Evolutionary conservation across 225 moss, liverwort and hornwort species (phyloP).

Genomic region (Bryum argenteum): DNA sequence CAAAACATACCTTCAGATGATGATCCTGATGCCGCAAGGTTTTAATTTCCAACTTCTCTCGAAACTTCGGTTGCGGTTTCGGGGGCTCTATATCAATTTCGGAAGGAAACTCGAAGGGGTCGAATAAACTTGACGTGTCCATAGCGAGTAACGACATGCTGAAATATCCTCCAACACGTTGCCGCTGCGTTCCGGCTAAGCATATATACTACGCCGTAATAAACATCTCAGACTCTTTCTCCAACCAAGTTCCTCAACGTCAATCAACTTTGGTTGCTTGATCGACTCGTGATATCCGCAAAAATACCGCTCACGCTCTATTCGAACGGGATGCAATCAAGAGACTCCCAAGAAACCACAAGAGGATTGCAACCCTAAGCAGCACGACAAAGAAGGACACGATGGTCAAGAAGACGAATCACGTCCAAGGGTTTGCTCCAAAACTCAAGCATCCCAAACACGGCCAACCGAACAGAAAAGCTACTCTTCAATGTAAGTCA

Average conservation of each 20-base stretch:
- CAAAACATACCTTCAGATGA: slow-evolving; percentile 47
- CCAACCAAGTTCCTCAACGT: background rate
- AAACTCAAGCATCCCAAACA: slow-evolving; percentile 16
- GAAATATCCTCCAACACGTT: slow-evolving; percentile 22
- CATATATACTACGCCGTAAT: slow-evolving; percentile 7
- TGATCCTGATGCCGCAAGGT: slow-evolving; percentile 48
- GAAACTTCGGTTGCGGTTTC: slow-evolving; percentile 47
- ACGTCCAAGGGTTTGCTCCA: slow-evolving; percentile 19
- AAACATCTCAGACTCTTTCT: slow-evolving; percentile 19
- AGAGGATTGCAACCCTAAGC: background rate
- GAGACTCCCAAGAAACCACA: slow-evolving; percentile 11
- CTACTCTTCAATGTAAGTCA: background rate
- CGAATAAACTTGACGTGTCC: slow-evolving; percentile 67
- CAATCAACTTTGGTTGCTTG: background rate
- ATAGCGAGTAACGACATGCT: slow-evolving; percentile 63
- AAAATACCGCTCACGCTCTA: slow-evolving; percentile 5
- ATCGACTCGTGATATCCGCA: background rate
- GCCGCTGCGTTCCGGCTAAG: background rate
- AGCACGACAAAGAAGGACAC: background rate
- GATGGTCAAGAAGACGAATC: slow-evolving; percentile 7
- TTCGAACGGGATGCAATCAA: background rate
- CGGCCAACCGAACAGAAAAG: slow-evolving; percentile 6
- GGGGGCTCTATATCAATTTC: slow-evolving; percentile 49
- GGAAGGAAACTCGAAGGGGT: slow-evolving; percentile 57
- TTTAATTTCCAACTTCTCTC: slow-evolving; percentile 64